Base-by-base conservation (phyloP, 345 rosid genomes). In the Kernera saxatilis region DNA sequence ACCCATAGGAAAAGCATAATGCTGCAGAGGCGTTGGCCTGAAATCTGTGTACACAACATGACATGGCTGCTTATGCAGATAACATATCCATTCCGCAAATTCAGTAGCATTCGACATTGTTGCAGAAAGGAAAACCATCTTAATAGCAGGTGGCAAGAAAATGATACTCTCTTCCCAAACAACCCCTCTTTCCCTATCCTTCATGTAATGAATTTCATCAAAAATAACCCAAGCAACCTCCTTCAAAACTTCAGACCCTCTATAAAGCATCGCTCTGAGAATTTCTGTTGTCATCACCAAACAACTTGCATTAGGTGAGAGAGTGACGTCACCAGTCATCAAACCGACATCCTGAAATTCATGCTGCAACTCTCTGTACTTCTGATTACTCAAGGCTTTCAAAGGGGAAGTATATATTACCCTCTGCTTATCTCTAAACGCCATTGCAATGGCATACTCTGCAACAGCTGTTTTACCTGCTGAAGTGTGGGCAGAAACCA, bases 401-500 rank as follows among this genome's bases (percentile, higher is more conserved):
- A 94, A 79, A 0, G 99, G 99, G 0, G 99, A 94, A 26, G 99
- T 94, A 63, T 94, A 94, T 26, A 94, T 83, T 54, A 94, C 99
- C 80, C 98, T 79, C 70, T 94, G 99, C 78, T 87, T 94, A 32
- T 91, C 99, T 72, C 95, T 88, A 51, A 94, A 94, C 5, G 95
- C 90, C 99, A 91, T 94, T 9, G 98, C 98, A 52, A 94, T 88
- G 1, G 99, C 96, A 76, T 94, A 94, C 88, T 94, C 99, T 1
- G 99, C 99, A 37, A 94, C 98, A 0, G 96, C 99, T n/a, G 98
- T 94, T 75, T 94, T 94, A 36, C 99, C 99, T 0, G 99, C 99
- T 11, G 99, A 94, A 0, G 98, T 94, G 67, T 94, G 99, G 0
- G 99, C 99, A 19, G 99, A 94, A 22, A 94, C 99, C 67, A 94